A percentile compares a stretch with the other conserved stretches of the same genome.
Conservation (phyloP, 2,329 filamentous ascomycete species). For the Cladosporium halotolerans region DNA sequence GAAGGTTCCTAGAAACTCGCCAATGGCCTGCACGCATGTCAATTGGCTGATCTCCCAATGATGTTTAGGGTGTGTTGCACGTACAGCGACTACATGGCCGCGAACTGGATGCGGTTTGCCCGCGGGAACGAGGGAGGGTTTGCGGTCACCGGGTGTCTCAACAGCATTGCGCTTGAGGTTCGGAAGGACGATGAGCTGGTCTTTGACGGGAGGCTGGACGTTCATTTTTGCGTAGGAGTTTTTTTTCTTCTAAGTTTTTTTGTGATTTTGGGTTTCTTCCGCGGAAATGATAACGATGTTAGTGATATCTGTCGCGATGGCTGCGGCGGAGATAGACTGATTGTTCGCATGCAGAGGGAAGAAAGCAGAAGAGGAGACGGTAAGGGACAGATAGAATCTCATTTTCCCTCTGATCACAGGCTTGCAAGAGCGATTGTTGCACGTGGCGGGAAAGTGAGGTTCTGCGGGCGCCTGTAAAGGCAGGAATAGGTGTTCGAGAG, state of each 20-base stretch:
- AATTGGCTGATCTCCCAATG: background rate
- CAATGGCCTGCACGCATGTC: conserved; percentile 14
- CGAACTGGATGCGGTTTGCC: conserved; percentile 1
- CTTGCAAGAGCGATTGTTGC: too few relatives aligned
- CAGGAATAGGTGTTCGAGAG: too few relatives aligned
- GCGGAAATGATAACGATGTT: background rate
- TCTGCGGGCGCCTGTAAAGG: too few relatives aligned
- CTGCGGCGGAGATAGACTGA: background rate
- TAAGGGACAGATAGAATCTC: background rate
- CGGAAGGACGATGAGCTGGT: conserved; percentile 4
- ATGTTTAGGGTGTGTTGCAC: background rate
- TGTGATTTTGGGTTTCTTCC: background rate
- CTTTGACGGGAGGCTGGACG: conserved; percentile 3
- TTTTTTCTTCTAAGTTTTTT: background rate
- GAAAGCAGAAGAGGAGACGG: background rate
- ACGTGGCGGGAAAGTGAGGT: too few relatives aligned
- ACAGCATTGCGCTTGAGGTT: background rate
- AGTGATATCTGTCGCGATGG: too few relatives aligned
- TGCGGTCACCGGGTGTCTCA: background rate
- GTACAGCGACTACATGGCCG: conserved; percentile 8
- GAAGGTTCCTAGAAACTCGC: conserved; percentile 12
- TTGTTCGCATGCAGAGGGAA: background rate
- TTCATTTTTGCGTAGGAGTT: background rate
- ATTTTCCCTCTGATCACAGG: too few relatives aligned
- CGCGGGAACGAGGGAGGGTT: background rate